Evolutionary conservation across 768 basidiomycete genomes (phyloP).

Genomic region (Hygrocybe punicea): DNA sequence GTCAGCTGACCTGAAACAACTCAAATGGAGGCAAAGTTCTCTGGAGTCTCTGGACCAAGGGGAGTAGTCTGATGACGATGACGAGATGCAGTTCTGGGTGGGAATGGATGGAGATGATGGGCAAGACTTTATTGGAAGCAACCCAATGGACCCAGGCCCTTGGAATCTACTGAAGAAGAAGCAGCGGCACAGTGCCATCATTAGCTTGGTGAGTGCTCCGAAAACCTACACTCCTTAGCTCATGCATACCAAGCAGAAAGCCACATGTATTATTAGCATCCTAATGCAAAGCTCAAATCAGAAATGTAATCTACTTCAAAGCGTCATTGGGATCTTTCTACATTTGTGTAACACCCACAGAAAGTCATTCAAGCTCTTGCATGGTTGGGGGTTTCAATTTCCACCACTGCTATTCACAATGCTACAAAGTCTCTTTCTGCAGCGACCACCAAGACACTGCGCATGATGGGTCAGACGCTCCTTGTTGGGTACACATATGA

Average conservation of each 20-base stretch:
- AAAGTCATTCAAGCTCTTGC: constrained; percentile 22
- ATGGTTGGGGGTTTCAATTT: constrained; percentile 21
- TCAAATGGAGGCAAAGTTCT: background rate
- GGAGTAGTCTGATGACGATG: background rate
- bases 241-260: background rate
- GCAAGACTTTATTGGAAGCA: background rate
- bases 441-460: constrained; percentile 4
- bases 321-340: constrained; percentile 21
- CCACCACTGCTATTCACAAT: constrained; percentile 14
- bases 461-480: constrained; percentile 8
- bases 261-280: constrained; percentile 8
- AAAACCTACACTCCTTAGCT: background rate
- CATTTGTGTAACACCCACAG: constrained; percentile 23
- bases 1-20: background rate
- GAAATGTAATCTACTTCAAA: constrained; percentile 13
- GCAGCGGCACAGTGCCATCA: background rate
- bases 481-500: constrained; percentile 9
- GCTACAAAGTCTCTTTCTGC: constrained; percentile 16
- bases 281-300: constrained; percentile 6
- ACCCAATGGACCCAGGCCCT: background rate
- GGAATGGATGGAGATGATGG: background rate
- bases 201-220: too few relatives aligned
- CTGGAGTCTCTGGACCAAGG: background rate
- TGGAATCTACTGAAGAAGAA: too few relatives aligned
- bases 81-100: background rate